Conservation (phyloP, 495 filamentous ascomycete genomes). For the Oleoguttula mirabilis region DNA sequence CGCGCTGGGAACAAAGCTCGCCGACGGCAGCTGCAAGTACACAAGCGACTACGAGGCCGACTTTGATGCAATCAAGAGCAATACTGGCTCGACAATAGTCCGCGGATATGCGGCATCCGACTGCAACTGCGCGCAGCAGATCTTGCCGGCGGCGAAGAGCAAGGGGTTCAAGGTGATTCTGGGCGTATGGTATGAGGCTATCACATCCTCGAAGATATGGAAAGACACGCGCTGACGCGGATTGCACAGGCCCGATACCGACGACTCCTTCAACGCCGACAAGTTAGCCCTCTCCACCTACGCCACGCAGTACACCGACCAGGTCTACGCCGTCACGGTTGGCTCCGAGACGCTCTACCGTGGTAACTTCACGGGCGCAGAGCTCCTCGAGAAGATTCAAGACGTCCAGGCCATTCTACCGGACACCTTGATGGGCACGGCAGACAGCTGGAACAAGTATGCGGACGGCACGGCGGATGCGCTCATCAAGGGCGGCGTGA, state of each 20-base stretch:
- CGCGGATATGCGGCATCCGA: constrained; percentile 59
- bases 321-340: constrained; percentile 64
- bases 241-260: constrained; percentile 56
- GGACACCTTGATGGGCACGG: constrained; percentile 55
- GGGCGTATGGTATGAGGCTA: constrained; percentile 75
- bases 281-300: constrained; percentile 44
- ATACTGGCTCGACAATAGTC: constrained; percentile 41
- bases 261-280: constrained; percentile 52
- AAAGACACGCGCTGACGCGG: constrained; percentile 37
- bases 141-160: constrained; percentile 58
- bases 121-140: constrained; percentile 53
- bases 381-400: constrained; percentile 52
- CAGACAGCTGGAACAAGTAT: constrained; percentile 75
- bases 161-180: constrained; percentile 65
- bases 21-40: constrained; percentile 53
- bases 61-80: constrained; percentile 45
- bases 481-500: constrained; percentile 46
- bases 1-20: constrained; percentile 41
- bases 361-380: constrained; percentile 50
- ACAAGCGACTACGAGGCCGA: constrained; percentile 53
- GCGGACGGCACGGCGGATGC: constrained; percentile 61
- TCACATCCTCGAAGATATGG: too few species aligned
- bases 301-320: constrained; percentile 39
- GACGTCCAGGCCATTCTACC: constrained; percentile 44
- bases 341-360: constrained; percentile 71